These are phyloP conservation scores for Paraphoma sp. DNA, from an alignment of 2,329 filamentous ascomycete species.

Conservation along the genomic window DNA sequence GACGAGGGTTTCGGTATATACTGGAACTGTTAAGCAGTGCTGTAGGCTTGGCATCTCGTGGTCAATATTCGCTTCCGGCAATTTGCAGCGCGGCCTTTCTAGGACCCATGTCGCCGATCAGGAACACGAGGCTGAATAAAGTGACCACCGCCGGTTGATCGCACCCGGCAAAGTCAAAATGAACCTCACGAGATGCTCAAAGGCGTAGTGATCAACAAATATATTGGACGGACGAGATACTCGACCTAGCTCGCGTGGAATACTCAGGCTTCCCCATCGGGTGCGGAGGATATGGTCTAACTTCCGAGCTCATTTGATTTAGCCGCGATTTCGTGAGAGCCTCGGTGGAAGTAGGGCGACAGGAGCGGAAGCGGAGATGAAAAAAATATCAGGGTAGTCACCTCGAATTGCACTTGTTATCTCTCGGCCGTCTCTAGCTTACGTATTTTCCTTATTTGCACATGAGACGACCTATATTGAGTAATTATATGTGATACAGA, in stretches of 20 bases:
- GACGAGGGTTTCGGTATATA: not conserved
- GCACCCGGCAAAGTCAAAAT: constrained; percentile 4
- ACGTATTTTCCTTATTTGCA: no score
- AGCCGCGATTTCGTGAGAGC: not conserved
- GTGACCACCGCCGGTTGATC: constrained; percentile 1
- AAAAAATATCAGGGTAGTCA: not conserved
- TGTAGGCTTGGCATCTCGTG: constrained; percentile 2
- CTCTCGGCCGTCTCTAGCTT: no score
- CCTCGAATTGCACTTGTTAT: not conserved
- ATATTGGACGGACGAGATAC: not conserved
- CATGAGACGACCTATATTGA: no score
- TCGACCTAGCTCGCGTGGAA: not conserved
- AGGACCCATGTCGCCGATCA: constrained; percentile 10
- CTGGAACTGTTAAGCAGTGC: not conserved
- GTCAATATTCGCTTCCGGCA: not conserved
- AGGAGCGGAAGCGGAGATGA: not conserved
- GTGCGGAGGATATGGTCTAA: not conserved
- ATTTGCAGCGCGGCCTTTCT: constrained; percentile 1
- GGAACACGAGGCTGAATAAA: not conserved
- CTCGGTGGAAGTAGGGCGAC: not conserved
- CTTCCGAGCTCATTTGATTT: not conserved
- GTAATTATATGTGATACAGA: no score
- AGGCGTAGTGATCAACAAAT: not conserved
- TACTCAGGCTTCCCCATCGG: not conserved
- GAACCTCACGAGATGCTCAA: not conserved